Conservation (phyloP, 495 filamentous ascomycete species). For the Patellaria atrata region DNA sequence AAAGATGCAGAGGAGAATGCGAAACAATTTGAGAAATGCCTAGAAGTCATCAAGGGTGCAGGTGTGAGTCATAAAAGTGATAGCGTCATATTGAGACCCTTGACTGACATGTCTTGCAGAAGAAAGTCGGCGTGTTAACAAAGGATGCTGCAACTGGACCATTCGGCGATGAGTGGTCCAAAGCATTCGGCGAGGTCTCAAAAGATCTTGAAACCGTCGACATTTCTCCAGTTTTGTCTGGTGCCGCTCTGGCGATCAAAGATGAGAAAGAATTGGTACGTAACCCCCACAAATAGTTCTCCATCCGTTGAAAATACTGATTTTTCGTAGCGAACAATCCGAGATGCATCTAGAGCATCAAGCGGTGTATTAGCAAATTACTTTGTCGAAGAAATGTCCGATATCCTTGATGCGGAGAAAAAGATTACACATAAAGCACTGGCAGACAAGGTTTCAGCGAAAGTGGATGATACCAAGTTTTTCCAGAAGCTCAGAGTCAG, state of each 20-base stretch:
- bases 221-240: conserved; percentile 64
- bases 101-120: conserved; percentile 33
- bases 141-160: conserved; percentile 77
- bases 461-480: conserved; percentile 85
- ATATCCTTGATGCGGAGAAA: conserved; percentile 84
- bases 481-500: conserved; percentile 81
- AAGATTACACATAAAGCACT: conserved; percentile 83
- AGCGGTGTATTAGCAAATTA: conserved; percentile 84
- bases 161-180: conserved; percentile 94
- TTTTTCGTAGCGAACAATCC: conserved; percentile 54
- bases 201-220: conserved; percentile 86
- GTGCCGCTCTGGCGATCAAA: conserved; percentile 80
- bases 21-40: conserved; percentile 68
- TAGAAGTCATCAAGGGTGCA: conserved; percentile 70
- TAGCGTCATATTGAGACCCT: not conserved
- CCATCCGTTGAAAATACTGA: not conserved
- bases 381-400: conserved; percentile 95
- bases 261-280: conserved; percentile 79
- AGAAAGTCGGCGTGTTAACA: conserved; percentile 72
- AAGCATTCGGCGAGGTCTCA: conserved; percentile 48
- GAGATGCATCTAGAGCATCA: conserved; percentile 82
- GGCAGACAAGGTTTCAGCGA: conserved; percentile 68
- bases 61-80: conserved; percentile 55
- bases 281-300: conserved; percentile 1
- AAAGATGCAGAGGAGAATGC: conserved; percentile 83